phyloP scores from a whole-genome alignment of 1,284 basidiomycete species.

The Apiotrichum sp. region DNA sequence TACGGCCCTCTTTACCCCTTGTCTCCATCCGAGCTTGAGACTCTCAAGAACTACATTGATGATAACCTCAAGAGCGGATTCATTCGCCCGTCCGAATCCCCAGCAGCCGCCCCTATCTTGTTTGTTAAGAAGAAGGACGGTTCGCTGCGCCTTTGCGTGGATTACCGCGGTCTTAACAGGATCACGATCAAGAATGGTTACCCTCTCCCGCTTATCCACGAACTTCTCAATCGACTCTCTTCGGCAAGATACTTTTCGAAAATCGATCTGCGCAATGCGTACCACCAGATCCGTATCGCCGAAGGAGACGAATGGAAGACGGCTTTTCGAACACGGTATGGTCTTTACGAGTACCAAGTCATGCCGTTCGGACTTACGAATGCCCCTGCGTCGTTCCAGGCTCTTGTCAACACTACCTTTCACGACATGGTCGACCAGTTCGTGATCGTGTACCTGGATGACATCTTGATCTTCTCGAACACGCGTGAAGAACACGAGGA shows the following conservation, averaged over 20 bases:
- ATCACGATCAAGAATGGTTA: constrained; percentile 46
- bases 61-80: no score
- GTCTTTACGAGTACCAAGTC: constrained; percentile 46
- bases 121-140: constrained; percentile 43
- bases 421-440: constrained; percentile 28
- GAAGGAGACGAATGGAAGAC: constrained; percentile 44
- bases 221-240: constrained; percentile 36
- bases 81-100: no score
- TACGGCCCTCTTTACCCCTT: no score
- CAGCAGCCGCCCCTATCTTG: no score
- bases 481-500: constrained; percentile 41
- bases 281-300: constrained; percentile 34
- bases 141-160: constrained; percentile 45
- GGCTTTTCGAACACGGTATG: constrained; percentile 8
- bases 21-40: no score
- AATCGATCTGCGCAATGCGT: constrained; percentile 35
- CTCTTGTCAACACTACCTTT: constrained; percentile 37
- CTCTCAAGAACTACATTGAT: no score
- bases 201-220: constrained; percentile 24
- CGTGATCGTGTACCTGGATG: constrained; percentile 43
- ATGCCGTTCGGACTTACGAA: constrained; percentile 49
- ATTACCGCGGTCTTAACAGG: constrained; percentile 50
- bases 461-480: constrained; percentile 48
- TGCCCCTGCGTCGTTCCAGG: constrained; percentile 42
- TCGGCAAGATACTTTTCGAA: constrained; percentile 33